Evolutionary conservation across 371 early-diverging fungal genomes (phyloP).

Genomic region (Catenaria anguillulae): DNA sequence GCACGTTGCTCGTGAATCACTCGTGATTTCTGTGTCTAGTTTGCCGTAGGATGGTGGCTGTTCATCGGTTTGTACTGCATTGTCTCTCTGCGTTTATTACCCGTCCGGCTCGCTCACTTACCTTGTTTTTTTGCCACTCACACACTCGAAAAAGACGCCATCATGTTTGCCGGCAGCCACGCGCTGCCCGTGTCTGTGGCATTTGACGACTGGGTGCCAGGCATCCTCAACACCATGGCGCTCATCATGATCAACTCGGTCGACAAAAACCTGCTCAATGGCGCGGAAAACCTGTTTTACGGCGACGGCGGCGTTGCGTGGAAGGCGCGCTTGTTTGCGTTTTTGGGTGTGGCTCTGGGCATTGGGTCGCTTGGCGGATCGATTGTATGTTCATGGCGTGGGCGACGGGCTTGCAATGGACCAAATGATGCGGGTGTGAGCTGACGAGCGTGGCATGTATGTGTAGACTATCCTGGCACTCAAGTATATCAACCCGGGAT

Average conservation of each 20-base stretch:
- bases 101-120: too few species aligned
- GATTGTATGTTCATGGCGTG: constrained; percentile 12
- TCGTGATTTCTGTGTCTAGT: too few species aligned
- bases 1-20: too few species aligned
- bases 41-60: constrained; percentile 33
- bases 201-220: constrained; percentile 33
- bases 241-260: constrained; percentile 32
- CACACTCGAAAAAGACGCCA: not conserved
- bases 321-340: constrained; percentile 29
- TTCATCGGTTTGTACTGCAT: constrained; percentile 17
- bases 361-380: constrained; percentile 26
- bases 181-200: constrained; percentile 11
- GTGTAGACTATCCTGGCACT: constrained; percentile 20
- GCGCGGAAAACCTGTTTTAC: constrained; percentile 18
- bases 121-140: too few species aligned
- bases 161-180: constrained; percentile 7
- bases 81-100: too few species aligned
- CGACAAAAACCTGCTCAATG: constrained; percentile 23
- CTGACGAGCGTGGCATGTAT: too few species aligned
- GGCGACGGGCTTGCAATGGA: not conserved
- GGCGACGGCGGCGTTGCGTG: constrained; percentile 17
- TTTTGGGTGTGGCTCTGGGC: constrained; percentile 29
- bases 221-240: constrained; percentile 26
- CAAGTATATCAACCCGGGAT: constrained; percentile 24
- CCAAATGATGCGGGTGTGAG: too few species aligned